A percentile compares a stretch with the other conserved stretches of the same genome.
Evolutionary conservation across 805 yeast species (phyloP).

Genomic region (Schwanniomyces vanrijiae): DNA sequence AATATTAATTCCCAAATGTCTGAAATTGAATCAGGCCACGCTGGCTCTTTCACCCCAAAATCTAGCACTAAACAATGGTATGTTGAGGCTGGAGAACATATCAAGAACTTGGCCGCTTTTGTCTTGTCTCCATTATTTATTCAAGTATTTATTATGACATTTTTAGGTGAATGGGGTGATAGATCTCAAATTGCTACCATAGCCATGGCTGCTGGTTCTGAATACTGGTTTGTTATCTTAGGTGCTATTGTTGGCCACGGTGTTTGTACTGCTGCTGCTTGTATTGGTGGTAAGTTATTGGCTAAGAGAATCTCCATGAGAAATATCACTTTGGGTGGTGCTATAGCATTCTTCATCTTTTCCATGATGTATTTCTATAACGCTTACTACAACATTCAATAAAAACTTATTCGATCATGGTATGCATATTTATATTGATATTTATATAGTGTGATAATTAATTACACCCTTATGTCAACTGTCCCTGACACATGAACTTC

Average conservation of each 20-base stretch:
- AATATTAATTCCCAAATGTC: constrained; percentile 53
- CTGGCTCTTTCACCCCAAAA: constrained; percentile 9
- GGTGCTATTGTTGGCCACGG: constrained; percentile 93
- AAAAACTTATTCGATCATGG: background rate
- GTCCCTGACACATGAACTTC: constrained; percentile 41
- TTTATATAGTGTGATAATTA: background rate
- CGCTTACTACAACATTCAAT: constrained; percentile 37
- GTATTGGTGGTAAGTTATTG: constrained; percentile 84
- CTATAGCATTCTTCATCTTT: constrained; percentile 80
- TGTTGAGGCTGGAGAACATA: constrained; percentile 31
- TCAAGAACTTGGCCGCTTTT: constrained; percentile 57
- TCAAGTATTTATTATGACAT: constrained; percentile 93
- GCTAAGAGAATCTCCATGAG: constrained; percentile 91
- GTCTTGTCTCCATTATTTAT: constrained; percentile 87
- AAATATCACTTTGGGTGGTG: constrained; percentile 89
- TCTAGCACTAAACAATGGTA: constrained; percentile 25
- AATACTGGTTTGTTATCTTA: constrained; percentile 82
- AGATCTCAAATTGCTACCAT: constrained; percentile 97
- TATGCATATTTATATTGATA: background rate
- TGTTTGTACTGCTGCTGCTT: constrained; percentile 86
- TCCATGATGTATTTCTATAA: constrained; percentile 77
- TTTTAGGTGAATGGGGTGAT: constrained; percentile 98
- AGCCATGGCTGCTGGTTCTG: constrained; percentile 97
- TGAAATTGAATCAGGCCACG: constrained; percentile 59
- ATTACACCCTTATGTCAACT: constrained; percentile 9